phyloP scores from a whole-genome alignment of 192 early-diverging fungal genomes.

The Linderina pennispora region DNA sequence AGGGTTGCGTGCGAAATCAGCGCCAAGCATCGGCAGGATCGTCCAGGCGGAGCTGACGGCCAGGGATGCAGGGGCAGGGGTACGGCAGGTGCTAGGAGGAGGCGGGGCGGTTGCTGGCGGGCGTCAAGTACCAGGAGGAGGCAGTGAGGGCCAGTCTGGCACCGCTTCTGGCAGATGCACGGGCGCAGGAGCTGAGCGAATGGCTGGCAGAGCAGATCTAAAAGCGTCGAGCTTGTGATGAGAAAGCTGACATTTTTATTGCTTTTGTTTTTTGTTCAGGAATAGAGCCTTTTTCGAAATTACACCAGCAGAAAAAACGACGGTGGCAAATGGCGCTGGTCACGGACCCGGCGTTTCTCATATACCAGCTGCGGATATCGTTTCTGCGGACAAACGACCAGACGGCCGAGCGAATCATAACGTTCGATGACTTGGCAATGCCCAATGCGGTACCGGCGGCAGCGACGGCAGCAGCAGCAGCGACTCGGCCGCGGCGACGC shows the following conservation, averaged over 20 bases:
- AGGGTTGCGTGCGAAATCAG: constrained; percentile 11
- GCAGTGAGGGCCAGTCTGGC: not conserved
- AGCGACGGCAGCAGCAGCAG: constrained; percentile 12
- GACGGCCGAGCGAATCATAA: constrained; percentile 64
- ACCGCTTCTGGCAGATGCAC: not conserved
- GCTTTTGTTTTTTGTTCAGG: no score
- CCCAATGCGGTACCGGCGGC: not conserved
- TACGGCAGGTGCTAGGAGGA: not conserved
- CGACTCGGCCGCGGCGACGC: constrained; percentile 23
- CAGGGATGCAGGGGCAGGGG: not conserved
- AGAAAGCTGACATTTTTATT: not conserved
- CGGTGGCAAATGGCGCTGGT: constrained; percentile 71
- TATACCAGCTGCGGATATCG: constrained; percentile 71
- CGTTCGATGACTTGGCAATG: constrained; percentile 49
- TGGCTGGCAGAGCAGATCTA: not conserved
- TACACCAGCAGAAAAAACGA: no score
- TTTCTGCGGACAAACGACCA: constrained; percentile 70
- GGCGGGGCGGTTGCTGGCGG: not conserved
- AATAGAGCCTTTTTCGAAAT: no score
- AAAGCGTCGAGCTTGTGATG: no score
- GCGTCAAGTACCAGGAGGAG: not conserved
- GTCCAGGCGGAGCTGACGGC: constrained; percentile 1
- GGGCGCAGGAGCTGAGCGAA: not conserved
- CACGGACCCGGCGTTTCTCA: constrained; percentile 64
- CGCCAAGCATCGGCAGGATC: constrained; percentile 26